These are phyloP conservation scores for Phytophthora sojae DNA, from an alignment of 352 stramenopile species.

Conservation along the genomic window DNA sequence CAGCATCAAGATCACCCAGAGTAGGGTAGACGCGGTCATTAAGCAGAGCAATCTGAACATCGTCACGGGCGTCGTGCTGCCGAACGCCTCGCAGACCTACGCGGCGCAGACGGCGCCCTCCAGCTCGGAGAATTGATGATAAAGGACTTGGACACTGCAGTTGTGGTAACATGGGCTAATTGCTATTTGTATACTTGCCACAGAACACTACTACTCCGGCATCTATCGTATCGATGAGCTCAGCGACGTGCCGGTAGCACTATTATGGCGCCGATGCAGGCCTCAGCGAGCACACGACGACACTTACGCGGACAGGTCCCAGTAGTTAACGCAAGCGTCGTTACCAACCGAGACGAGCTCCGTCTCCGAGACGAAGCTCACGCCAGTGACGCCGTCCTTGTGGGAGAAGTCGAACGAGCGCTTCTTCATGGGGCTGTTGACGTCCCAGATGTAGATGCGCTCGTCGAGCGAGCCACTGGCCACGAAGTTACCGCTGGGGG, in stretches of 20 bases:
- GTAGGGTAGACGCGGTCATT: slow-evolving; percentile 64
- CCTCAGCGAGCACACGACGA: slow-evolving; percentile 9
- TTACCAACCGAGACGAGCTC: slow-evolving; percentile 84
- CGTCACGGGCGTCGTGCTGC: slow-evolving; percentile 39
- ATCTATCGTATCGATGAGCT: background rate
- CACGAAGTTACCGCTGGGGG: slow-evolving; percentile 90
- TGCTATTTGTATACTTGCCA: background rate
- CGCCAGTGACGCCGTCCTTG: slow-evolving; percentile 82
- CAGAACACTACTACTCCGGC: background rate
- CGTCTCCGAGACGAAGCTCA: slow-evolving; percentile 76
- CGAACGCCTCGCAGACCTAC: slow-evolving; percentile 9
- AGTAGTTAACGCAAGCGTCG: slow-evolving; percentile 84
- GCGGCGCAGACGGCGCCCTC: slow-evolving; percentile 13
- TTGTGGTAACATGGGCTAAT: background rate
- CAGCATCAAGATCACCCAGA: slow-evolving; percentile 87
- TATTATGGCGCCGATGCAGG: background rate
- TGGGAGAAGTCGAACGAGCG: slow-evolving; percentile 80
- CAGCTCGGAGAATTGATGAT: background rate
- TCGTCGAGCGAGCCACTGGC: slow-evolving; percentile 95
- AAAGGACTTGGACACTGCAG: background rate
- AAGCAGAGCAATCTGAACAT: slow-evolving; percentile 39
- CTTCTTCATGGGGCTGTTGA: slow-evolving; percentile 78
- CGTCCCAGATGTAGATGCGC: slow-evolving; percentile 97
- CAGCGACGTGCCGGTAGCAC: background rate
- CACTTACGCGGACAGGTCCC: slow-evolving; percentile 59